Percentiles rank a stretch among this genome's conserved stretches.
Evolutionary conservation across 345 rosid species (phyloP).

Genomic region (Populus simonii): DNA sequence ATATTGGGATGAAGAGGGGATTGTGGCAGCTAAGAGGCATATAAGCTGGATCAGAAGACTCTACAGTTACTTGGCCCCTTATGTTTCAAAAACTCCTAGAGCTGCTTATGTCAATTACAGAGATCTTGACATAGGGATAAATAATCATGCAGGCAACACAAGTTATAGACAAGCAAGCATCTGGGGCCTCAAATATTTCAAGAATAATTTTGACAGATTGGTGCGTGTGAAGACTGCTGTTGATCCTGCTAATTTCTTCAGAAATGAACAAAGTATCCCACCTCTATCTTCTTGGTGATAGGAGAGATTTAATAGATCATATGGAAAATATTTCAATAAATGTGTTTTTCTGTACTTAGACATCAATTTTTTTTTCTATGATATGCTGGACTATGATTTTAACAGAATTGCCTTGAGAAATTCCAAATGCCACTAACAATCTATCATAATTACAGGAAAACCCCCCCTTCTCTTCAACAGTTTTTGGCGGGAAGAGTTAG

Average conservation of each 20-base stretch:
- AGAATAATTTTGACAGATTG: not conserved
- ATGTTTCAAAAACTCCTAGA: not conserved
- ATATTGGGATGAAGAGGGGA: not conserved
- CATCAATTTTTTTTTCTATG: too few species aligned
- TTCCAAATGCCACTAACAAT: not conserved
- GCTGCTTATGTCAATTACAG: not conserved
- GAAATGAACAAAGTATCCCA: not conserved
- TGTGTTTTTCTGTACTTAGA: too few species aligned
- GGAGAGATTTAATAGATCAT: too few species aligned
- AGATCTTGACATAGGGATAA: not conserved
- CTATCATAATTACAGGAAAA: not conserved
- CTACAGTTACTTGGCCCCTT: not conserved
- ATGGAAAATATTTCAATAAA: too few species aligned
- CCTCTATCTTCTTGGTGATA: not conserved
- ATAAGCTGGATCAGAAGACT: not conserved
- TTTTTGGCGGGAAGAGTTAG: slow-evolving; percentile 9
- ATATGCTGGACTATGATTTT: too few species aligned
- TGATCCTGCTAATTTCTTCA: not conserved
- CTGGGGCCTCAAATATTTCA: not conserved
- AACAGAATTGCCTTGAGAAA: too few species aligned
- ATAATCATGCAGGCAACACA: not conserved
- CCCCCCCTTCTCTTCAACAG: not conserved
- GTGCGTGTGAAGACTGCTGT: not conserved
- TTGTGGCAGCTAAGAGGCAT: not conserved
- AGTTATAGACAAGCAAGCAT: not conserved